Evolutionary conservation across 2,329 filamentous ascomycete genomes (phyloP), one percentile per base, ranked within the genome.

Genomic region (Fusarium chaquense): DNA sequence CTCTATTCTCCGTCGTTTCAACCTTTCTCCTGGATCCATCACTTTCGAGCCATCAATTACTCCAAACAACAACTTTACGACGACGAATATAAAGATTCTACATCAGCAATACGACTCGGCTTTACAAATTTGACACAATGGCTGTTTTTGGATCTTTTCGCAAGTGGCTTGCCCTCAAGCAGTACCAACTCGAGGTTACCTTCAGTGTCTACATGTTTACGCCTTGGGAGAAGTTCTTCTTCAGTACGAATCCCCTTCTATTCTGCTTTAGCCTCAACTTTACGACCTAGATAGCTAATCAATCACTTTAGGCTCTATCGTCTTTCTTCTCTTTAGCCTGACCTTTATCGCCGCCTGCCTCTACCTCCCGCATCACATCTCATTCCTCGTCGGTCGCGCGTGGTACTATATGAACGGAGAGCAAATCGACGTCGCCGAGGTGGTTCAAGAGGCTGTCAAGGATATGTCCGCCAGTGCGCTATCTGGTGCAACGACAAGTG

Each of bases 121-220:
- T 46, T 33, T 40, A 28, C 12, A 16, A 51, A 54, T 35, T 51
- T 54, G 24, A 56, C 32, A 51, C 24, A 58, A 65, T 81, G 77
- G 82, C 81, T 47, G 71, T 73, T 49, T 75, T 86, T 73, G 82
- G 84, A 70, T 79, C 82, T 46, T 85, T 97, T 75, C 87, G 93
- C 71, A 90, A 91, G 80, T 98, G 94, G 93, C 86, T 98, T 73
- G 90, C 94, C 81, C 89, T 94, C 81, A 99, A 99, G 87, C 90
- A 94, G 79, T 98, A 98, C 85, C 96, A 98, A 85, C 94, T 98
- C 79, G 96, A 99, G 83, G 95, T 98, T 79, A 98, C 95, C 15
- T 96, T 97, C 81, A 91, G 92, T 65, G 88, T 98, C 28, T 98
- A 99, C 86, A 98, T 99, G 92, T 91, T 98, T 75, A 98, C 94